These are phyloP conservation scores for Yamadazyma philogaea DNA, from an alignment of 805 yeast genomes.

Conservation along the genomic window DNA sequence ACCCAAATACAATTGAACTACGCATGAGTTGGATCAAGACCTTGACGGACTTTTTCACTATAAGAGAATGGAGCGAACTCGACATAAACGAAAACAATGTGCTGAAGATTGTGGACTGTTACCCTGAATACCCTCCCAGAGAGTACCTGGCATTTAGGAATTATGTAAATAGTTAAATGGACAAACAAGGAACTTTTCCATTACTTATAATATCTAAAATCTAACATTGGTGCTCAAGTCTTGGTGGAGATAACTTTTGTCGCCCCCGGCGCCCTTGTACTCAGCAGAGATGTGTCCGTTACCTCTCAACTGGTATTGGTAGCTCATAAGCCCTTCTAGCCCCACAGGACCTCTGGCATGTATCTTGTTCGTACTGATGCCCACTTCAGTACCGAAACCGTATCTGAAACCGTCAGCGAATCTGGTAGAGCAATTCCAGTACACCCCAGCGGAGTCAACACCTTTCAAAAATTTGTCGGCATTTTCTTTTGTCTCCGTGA, in stretches of 20 bases:
- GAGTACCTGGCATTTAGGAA: constrained; percentile 18
- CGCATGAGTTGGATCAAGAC: constrained; percentile 72
- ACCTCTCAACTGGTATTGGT: constrained; percentile 91
- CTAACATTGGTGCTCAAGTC: constrained; percentile 4
- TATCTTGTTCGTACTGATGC: constrained; percentile 92
- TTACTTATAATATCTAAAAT: not conserved
- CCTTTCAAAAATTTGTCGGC: constrained; percentile 82
- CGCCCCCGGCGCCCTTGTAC: constrained; percentile 91
- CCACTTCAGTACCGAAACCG: constrained; percentile 98
- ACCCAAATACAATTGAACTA: constrained; percentile 47
- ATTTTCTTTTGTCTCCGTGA: constrained; percentile 66
- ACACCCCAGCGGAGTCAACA: constrained; percentile 92
- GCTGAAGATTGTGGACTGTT: constrained; percentile 42
- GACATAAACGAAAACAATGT: constrained; percentile 31
- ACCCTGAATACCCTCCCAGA: constrained; percentile 50
- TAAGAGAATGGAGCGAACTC: constrained; percentile 56
- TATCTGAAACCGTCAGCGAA: constrained; percentile 98
- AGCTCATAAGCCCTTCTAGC: constrained; percentile 91
- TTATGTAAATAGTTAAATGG: not conserved
- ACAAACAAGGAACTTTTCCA: not conserved
- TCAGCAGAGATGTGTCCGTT: constrained; percentile 91
- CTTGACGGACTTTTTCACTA: constrained; percentile 57
- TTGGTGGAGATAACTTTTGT: constrained; percentile 70
- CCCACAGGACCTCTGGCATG: constrained; percentile 99
- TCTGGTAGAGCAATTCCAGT: constrained; percentile 96